phyloP scores from a whole-genome alignment of 257 asterid genomes.

The Misopates orontium region DNA sequence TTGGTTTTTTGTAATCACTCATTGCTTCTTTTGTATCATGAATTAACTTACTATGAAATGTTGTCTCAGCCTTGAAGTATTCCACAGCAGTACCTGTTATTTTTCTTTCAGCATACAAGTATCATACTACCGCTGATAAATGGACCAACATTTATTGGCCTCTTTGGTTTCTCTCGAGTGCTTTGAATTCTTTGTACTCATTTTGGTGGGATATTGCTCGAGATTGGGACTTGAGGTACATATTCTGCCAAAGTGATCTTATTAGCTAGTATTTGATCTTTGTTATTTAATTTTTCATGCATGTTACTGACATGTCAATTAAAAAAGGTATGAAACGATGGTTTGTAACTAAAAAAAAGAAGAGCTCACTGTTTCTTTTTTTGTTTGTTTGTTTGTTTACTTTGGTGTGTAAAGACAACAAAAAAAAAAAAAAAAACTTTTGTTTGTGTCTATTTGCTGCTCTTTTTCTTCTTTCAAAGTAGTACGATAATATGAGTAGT shows the following conservation, averaged over 20 bases:
- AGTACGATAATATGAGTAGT: no score
- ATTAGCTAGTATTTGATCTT: no score
- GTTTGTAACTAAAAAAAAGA: no score
- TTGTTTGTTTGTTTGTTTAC: no score
- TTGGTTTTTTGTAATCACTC: slow-evolving; percentile 5
- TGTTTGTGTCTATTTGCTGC: no score
- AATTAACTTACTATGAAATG: slow-evolving; percentile 32
- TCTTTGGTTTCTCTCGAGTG: slow-evolving; percentile 86
- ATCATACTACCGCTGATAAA: slow-evolving; percentile 75
- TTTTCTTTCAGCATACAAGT: slow-evolving; percentile 89
- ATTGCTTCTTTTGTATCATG: slow-evolving; percentile 13
- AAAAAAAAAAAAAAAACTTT: no score
- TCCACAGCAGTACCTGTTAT: slow-evolving; percentile 96
- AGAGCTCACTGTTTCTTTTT: no score
- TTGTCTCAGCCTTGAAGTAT: slow-evolving; percentile 97
- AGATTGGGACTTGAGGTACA: slow-evolving; percentile 98
- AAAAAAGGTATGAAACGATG: no score
- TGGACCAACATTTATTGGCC: slow-evolving; percentile 83
- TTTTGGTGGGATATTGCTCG: slow-evolving; percentile 94
- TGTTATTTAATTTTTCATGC: no score
- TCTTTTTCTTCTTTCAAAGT: no score
- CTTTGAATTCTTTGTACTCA: slow-evolving; percentile 81
- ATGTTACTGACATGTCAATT: no score
- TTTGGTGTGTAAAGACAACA: no score
- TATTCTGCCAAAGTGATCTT: neutral